Evolutionary conservation across 2,329 filamentous ascomycete genomes (phyloP), one percentile per base, ranked within the genome.

Genomic region (Rutstroemia sp.): DNA sequence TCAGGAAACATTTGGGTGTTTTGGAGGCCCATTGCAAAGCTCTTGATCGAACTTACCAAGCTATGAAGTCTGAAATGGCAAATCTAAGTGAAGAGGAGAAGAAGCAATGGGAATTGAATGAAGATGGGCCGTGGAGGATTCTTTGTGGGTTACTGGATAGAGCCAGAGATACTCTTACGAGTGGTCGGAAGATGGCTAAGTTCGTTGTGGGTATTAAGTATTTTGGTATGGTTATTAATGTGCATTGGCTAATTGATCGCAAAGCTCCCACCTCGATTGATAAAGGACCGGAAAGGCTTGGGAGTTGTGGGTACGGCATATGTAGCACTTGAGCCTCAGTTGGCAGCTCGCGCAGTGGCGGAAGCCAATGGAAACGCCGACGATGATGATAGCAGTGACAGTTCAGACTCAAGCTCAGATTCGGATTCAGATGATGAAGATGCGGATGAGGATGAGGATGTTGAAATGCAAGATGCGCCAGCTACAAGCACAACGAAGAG

Each of bases 61-160:
- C 51, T 44, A 60, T 66, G 59, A 57, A 48, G 49, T 25, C 12
- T 8, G 57, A 64, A 46, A 60, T 61, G 56, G 47, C 27, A 12
- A 19, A 48, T n/a, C 57, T 64, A 52, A 50, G 51, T 0, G 61
- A 63, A 50, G 58, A 62, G 48, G 59, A 65, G 55, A 58, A 53
- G 23, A 30, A 56, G 19, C 57, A 64, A n/a, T 65, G 60, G 58
- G 61, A 64, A 53, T 25, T 62, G 40, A 62, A 61, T 5, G 60
- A 63, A 57, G 60, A 55, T 44, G 64, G 64, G 0, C 62, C 65
- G 53, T 67, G 63, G 62, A 61, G 58, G 44, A 48, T 58, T 55
- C 57, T 67, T n/a, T 62, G 60, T 47, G 62, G 58, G 0, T 59
- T 64, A 56, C 53, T 66, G 57, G 62, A 67, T 59, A 46, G 62